Base-by-base conservation (phyloP, 208 protist genomes). In the Leptomonas seymouri region DNA sequence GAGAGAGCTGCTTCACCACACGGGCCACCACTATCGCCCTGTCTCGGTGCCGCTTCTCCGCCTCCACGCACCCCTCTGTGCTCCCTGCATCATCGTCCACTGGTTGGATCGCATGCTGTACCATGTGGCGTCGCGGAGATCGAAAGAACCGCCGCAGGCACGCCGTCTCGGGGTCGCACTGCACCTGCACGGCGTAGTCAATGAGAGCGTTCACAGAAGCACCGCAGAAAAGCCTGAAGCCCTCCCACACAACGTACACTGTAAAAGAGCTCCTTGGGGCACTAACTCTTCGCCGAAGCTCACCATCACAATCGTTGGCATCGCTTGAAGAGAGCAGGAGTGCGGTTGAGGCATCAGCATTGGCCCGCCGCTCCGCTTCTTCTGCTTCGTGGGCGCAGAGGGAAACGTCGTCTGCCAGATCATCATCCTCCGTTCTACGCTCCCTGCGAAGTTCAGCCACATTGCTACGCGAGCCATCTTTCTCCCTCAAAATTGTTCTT, bases 101-200 rank as follows among this genome's bases (percentile, higher is more conserved):
- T 21, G 54, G 27, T 9, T 8, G 49, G 15, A 25, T 36, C 16
- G 8, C 31, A n/a, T 65, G 53, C 46, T 49, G 45, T 15, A 49
- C 23, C 51, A 66, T 42, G 27, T 80, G 58, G 48, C 77, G 79
- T 15, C 86, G 86, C 2, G 86, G 82, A 5, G 74, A 56, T 15
- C 86, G 82, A 34, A 82, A 71, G 63, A 91, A 91, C 28, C 86
- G 79, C 7, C 82, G 76, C 55, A 86, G 50, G 55, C 82, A 88
- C 15, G 83, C 83, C 55, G 82, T 82, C 62, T 91, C 86, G 0
- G 55, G 31, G 45, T 82, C 82, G 49, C 73, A 73, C 12, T 56
- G 51, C 30, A 91, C 67, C 34, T 78, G 46, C 53, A 88, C 49
- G 44, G 63, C 76, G 14, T 46, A 65, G 72, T 91, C 86, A 3